Conservation (phyloP, 768 basidiomycete species). For the Fistulinella prunicolor region DNA sequence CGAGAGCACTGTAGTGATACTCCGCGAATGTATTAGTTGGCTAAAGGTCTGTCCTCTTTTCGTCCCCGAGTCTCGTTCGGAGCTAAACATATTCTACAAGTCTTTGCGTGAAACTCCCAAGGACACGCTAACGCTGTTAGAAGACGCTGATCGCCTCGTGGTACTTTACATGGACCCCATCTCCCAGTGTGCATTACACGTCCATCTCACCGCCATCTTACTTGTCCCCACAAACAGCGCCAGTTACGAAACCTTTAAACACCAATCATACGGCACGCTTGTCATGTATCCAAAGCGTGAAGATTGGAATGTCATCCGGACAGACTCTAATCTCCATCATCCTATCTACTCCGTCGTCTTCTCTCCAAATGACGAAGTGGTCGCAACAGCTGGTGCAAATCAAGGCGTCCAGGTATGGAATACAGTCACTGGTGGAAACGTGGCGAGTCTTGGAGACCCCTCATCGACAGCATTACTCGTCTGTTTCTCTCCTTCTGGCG, state of each 20-base stretch:
- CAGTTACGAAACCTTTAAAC: constrained; percentile 8
- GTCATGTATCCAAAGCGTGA: background rate
- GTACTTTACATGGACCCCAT: constrained; percentile 21
- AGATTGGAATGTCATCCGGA: background rate
- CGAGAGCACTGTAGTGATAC: constrained; percentile 14
- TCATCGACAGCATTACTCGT: constrained; percentile 10
- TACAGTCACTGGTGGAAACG: constrained; percentile 15
- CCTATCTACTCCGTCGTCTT: constrained; percentile 15
- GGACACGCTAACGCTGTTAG: constrained; percentile 7
- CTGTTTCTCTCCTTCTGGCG: constrained; percentile 20
- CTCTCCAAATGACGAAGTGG: constrained; percentile 8
- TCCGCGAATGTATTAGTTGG: constrained; percentile 14
- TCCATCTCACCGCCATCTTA: constrained; percentile 11
- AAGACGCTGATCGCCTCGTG: constrained; percentile 19
- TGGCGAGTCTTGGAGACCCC: constrained; percentile 18
- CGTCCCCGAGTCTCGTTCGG: background rate
- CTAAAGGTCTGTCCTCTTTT: constrained; percentile 6
- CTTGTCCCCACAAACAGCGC: background rate
- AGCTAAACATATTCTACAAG: constrained; percentile 1
- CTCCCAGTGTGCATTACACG: constrained; percentile 20
- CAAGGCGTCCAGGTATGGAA: constrained; percentile 26
- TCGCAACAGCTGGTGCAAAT: constrained; percentile 15
- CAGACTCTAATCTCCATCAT: background rate
- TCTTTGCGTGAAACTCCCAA: constrained; percentile 5
- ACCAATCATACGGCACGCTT: constrained; percentile 3